Conservation (phyloP, 1,284 basidiomycete genomes). For the Austroboletus sp. region DNA sequence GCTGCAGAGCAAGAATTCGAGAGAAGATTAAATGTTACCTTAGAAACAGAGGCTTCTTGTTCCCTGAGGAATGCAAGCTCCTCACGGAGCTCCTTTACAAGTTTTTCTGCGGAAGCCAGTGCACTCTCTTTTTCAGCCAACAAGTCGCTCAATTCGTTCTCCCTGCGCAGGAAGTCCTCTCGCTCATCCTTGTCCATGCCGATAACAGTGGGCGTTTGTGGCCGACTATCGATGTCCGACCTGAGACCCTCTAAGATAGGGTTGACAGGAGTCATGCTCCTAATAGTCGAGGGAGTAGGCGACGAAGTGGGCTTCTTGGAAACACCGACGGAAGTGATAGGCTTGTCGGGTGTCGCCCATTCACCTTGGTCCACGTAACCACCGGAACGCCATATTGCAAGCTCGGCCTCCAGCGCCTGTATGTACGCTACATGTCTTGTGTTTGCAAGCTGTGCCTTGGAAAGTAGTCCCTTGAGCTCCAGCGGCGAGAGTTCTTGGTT, state of each 20-base stretch:
- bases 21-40: constrained; percentile 42
- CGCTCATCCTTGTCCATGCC: constrained; percentile 92
- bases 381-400: constrained; percentile 86
- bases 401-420: constrained; percentile 83
- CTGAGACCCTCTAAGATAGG: constrained; percentile 73
- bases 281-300: constrained; percentile 54
- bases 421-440: constrained; percentile 84
- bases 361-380: constrained; percentile 80
- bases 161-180: constrained; percentile 92
- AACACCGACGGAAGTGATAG: constrained; percentile 35
- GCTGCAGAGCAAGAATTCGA: constrained; percentile 5
- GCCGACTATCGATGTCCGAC: constrained; percentile 63
- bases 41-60: constrained; percentile 72
- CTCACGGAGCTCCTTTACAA: constrained; percentile 79
- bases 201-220: constrained; percentile 79
- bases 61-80: constrained; percentile 86
- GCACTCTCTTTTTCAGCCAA: constrained; percentile 87
- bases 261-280: constrained; percentile 78
- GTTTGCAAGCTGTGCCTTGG: constrained; percentile 85
- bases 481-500: constrained; percentile 96
- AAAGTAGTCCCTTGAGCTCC: constrained; percentile 88
- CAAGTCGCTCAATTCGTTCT: constrained; percentile 94
- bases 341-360: constrained; percentile 73
- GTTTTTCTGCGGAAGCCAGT: constrained; percentile 67
- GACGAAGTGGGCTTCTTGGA: constrained; percentile 61